Conservation (phyloP, 805 yeast genomes). For the Candida xiaguanensis region DNA sequence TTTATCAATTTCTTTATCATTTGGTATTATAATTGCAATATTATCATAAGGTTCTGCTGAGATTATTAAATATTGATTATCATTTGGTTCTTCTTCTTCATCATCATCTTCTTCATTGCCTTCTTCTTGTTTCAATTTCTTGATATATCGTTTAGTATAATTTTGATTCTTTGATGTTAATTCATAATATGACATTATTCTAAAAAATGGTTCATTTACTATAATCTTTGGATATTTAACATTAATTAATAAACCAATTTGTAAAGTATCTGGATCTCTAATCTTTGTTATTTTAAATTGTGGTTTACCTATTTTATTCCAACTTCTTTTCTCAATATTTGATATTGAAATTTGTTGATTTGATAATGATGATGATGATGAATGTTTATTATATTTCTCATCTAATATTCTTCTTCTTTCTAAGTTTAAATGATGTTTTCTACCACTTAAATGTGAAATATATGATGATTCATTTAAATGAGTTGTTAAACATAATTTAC, state of each 20-base stretch:
- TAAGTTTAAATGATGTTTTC: constrained; percentile 73
- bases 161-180: constrained; percentile 37
- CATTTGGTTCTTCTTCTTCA: constrained; percentile 24
- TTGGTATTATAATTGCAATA: constrained; percentile 71
- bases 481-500: constrained; percentile 77
- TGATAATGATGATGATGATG: neutral
- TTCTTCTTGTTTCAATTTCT: constrained; percentile 8
- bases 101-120: constrained; percentile 14
- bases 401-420: constrained; percentile 49
- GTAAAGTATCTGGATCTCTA: constrained; percentile 54
- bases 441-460: constrained; percentile 79
- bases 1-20: constrained; percentile 47
- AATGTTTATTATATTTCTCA: constrained; percentile 26
- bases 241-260: constrained; percentile 64
- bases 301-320: constrained; percentile 70
- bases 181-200: constrained; percentile 81
- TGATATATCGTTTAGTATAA: constrained; percentile 15
- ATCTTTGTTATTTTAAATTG: constrained; percentile 64
- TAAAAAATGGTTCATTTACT: constrained; percentile 55
- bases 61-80: constrained; percentile 67
- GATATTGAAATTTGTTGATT: constrained; percentile 26
- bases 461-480: constrained; percentile 81
- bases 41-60: constrained; percentile 92
- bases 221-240: constrained; percentile 52
- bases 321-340: constrained; percentile 42